These are phyloP conservation scores for Orobanche coerulescens DNA, from an alignment of 257 asterid species.

Conservation along the genomic window DNA sequence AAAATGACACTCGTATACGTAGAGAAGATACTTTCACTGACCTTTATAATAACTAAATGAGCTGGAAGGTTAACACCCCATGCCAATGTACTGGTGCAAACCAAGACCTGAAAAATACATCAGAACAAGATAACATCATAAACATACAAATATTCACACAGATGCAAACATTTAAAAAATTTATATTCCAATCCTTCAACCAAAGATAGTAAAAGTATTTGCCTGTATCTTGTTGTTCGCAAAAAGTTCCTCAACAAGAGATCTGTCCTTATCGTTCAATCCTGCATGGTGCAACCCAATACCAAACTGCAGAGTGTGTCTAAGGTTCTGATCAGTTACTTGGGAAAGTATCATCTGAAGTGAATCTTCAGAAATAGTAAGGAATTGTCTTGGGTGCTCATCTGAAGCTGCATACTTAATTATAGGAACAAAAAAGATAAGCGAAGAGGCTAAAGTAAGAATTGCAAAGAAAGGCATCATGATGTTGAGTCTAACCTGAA, in stretches of 20 bases:
- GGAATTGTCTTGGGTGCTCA: constrained; percentile 82
- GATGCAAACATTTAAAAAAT: constrained; percentile 7
- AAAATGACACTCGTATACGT: constrained; percentile 8
- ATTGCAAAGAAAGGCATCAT: constrained; percentile 2
- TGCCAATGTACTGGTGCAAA: constrained; percentile 96
- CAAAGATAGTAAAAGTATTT: constrained; percentile 25
- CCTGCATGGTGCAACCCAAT: constrained; percentile 99
- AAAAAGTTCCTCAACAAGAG: constrained; percentile 96
- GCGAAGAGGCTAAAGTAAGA: constrained; percentile 16
- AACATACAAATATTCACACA: constrained; percentile 16
- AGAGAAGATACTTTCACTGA: constrained; percentile 27
- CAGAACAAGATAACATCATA: constrained; percentile 12
- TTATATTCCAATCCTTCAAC: constrained; percentile 16
- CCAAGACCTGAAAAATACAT: constrained; percentile 60
- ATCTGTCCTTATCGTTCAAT: constrained; percentile 86
- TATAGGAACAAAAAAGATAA: constrained; percentile 19
- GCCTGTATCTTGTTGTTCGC: constrained; percentile 96
- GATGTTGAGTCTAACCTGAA: constrained; percentile 56
- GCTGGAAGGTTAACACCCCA: constrained; percentile 99
- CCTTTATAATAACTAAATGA: constrained; percentile 94
- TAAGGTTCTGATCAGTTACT: constrained; percentile 86
- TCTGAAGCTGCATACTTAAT: constrained; percentile 92
- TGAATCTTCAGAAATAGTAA: constrained; percentile 84
- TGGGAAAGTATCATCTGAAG: constrained; percentile 95
- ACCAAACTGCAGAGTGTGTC: constrained; percentile 96